Conservation (phyloP, 129 eudicot species). For the Helichrysum umbraculigerum region DNA sequence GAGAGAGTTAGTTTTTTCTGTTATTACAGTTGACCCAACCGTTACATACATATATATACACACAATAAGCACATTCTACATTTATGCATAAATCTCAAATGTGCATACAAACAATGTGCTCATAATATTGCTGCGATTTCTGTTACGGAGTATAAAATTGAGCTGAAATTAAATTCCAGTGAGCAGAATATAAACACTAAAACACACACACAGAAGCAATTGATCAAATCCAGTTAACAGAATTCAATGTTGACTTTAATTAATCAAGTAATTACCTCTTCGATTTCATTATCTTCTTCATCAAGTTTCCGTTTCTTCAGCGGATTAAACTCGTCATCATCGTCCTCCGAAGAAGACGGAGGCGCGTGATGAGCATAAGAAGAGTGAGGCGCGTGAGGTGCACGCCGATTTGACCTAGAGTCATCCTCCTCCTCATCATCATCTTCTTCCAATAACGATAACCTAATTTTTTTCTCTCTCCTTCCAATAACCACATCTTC, state of each 20-base stretch:
- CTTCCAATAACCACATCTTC: constrained; percentile 44
- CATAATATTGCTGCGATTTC: too few species aligned
- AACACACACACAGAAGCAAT: constrained; percentile 16
- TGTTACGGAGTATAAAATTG: not conserved
- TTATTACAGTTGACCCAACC: constrained; percentile 59
- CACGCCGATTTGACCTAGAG: constrained; percentile 45
- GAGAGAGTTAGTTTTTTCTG: constrained; percentile 52
- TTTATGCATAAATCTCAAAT: not conserved
- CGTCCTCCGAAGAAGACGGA: constrained; percentile 21
- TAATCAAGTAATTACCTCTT: constrained; percentile 45
- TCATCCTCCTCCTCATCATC: not conserved
- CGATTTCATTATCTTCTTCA: constrained; percentile 38
- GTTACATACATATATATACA: constrained; percentile 28
- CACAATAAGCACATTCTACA: not conserved
- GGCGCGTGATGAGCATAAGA: constrained; percentile 18
- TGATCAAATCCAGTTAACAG: not conserved
- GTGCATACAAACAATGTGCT: not conserved
- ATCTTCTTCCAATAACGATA: constrained; percentile 43
- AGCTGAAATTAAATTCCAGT: constrained; percentile 25
- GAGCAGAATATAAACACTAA: constrained; percentile 35
- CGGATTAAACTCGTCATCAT: constrained; percentile 33
- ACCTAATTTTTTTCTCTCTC: constrained; percentile 72
- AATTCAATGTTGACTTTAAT: not conserved
- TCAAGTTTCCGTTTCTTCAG: constrained; percentile 63
- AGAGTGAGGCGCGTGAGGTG: constrained; percentile 44